A percentile compares a stretch with the other conserved stretches of the same genome.
Conservation (phyloP, 108 stramenopile species). For the Conticribra weissflogii region DNA sequence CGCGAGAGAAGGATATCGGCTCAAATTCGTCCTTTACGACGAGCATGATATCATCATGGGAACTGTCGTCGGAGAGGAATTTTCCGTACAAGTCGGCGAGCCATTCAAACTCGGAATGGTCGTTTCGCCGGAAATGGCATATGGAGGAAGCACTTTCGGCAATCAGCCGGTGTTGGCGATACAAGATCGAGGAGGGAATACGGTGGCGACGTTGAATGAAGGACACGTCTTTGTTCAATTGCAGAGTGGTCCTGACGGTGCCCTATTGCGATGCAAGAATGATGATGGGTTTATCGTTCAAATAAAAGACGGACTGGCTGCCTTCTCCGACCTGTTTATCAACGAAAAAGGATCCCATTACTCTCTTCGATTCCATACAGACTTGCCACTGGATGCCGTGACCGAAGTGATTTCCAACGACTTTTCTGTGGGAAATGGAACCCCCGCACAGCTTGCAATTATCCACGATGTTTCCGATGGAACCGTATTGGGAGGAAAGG, state of each 20-base stretch:
- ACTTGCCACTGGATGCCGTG: conserved; percentile 30
- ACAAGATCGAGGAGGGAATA: conserved; percentile 56
- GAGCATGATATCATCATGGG: conserved; percentile 46
- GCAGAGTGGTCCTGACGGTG: conserved; percentile 12
- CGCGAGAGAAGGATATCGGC: conserved; percentile 35
- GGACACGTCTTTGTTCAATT: conserved; percentile 33
- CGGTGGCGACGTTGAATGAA: conserved; percentile 31
- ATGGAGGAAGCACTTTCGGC: conserved; percentile 43
- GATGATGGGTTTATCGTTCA: conserved; percentile 19
- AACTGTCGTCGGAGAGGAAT: conserved; percentile 17
- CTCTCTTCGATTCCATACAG: conserved; percentile 48
- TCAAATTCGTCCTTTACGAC: conserved; percentile 40
- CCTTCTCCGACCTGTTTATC: conserved; percentile 35
- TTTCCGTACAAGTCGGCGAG: conserved; percentile 38
- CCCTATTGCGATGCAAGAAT: conserved; percentile 15
- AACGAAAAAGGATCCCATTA: conserved; percentile 42
- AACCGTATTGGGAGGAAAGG: conserved; percentile 42
- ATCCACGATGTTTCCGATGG: conserved; percentile 38
- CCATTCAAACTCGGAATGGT: conserved; percentile 30
- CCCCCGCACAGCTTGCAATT: conserved; percentile 18
- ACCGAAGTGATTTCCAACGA: conserved; percentile 26
- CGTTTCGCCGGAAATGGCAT: conserved; percentile 41
- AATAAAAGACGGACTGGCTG: conserved; percentile 34
- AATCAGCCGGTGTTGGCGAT: conserved; percentile 45
- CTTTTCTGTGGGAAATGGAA: conserved; percentile 48